Base-by-base conservation (phyloP, 2,329 filamentous ascomycete genomes). In the Scedosporium boydii region DNA sequence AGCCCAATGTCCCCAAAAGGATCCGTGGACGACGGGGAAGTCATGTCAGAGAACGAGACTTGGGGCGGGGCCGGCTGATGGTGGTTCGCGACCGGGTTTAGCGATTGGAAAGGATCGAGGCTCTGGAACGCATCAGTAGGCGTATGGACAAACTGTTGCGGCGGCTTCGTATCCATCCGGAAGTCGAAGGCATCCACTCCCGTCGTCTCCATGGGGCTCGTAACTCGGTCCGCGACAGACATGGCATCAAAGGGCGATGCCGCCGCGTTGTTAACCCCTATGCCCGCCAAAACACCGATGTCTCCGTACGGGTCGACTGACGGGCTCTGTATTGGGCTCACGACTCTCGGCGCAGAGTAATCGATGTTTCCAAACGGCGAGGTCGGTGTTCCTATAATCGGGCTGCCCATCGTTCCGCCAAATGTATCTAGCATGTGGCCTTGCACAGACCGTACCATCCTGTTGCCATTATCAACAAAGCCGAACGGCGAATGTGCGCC, bases 321-420 rank as follows among this genome's bases (percentile, higher is more conserved):
- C 4, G 60, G 60, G 27, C 60, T 62, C 26, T 62, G 60, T 2
- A 62, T 46, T 9, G 60, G 60, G 26, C 60, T 62, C 16, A 58
- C 38, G 4, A 62, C 55, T 16, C 59, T 55, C 29, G 46, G 59
- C 12, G 53, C 60, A 1, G 60, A 58, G 21, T 58, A 62, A 53
- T 62, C 60, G 14, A 62, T 48, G 14, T 34, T 58, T n/a, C 53
- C 60, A 57, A 58, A 62, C 3, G 60, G 60, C n/a, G 60, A 62
- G n/a, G 55, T 58, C 23, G 55, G 53, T 12, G 60, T 58, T 16
- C 44, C 60, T 9, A 58, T 16, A 5, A 62, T 58, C 21, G 60
- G 60, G 41, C 60, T 62, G 16, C 21, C 60, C 34, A 42, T 27
- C 5, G 59, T 10, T 16, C 38, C 58, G 16, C 58, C 59, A 27